Conservation (phyloP, 345 rosid species). For the Balakata baccata region DNA sequence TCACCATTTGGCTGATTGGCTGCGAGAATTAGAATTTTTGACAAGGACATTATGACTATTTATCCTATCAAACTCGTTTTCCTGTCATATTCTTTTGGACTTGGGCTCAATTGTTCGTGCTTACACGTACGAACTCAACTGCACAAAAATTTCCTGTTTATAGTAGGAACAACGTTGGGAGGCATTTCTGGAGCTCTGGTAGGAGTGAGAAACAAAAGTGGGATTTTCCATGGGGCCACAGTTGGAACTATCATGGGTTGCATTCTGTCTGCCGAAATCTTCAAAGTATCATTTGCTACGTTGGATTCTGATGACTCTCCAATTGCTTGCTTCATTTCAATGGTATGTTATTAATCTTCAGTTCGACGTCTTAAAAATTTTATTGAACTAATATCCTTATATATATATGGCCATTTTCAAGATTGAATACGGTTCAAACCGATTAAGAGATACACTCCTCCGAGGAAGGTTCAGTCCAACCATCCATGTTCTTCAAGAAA, state of each 20-base stretch:
- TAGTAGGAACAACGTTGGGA: conserved; percentile 36
- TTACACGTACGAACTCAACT: no score
- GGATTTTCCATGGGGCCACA: conserved; percentile 26
- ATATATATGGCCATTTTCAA: neutral
- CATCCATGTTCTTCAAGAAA: neutral
- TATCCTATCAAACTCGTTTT: no score
- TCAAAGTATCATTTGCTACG: conserved; percentile 10
- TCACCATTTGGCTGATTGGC: neutral
- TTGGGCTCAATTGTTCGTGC: no score
- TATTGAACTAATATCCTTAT: no score
- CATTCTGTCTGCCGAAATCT: conserved; percentile 17
- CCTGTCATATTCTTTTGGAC: no score
- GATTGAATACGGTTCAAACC: conserved; percentile 1
- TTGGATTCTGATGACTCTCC: conserved; percentile 20
- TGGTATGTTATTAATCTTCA: conserved; percentile 12
- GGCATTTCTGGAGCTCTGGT: conserved; percentile 24
- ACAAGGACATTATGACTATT: no score
- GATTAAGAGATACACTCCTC: neutral
- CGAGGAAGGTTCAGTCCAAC: conserved; percentile 1
- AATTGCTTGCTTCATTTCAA: conserved; percentile 9
- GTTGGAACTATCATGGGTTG: conserved; percentile 34
- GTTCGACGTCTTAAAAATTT: no score
- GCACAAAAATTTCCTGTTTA: neutral
- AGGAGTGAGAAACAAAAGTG: conserved; percentile 26
- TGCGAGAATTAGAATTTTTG: neutral